Base-by-base conservation (phyloP, 2,329 filamentous ascomycete genomes). In the Verticillium tricorpus region DNA sequence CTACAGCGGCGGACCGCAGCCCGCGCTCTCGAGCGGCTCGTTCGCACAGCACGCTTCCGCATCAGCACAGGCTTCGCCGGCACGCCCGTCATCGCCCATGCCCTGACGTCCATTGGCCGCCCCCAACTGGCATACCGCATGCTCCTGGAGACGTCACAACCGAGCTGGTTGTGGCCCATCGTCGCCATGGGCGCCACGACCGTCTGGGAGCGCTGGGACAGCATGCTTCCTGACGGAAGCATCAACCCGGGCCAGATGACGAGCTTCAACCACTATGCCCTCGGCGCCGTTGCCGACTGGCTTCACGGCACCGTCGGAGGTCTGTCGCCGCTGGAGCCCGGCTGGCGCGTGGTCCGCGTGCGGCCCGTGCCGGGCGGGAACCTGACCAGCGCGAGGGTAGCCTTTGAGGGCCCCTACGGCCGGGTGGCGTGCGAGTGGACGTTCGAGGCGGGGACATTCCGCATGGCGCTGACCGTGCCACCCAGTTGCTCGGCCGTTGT, bases 61-160 rank as follows among this genome's bases (percentile, higher is more conserved):
- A 73, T 80, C 2, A 73, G 73, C 0, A 80, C 78, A 0, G 77
- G 78, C 3, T 80, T 80, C 59, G 78, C 78, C 0, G 78, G 79
- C 3, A 81, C 78, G 0, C 78, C 78, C 0, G 67, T 75, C 0
- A 68, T 79, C 0, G 69, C 72, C 0, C 69, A 73, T 6, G 69
- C 76, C 0, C 69, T 76, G 61, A 61, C 7, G 70, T 70, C 15
- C 70, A 66, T 6, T 61, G 71, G 0, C 67, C 69, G 0, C 7
- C 34, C 65, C 71, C 4, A 56, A 69, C 0, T 35, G 7, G 70
- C 70, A 7, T 78, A 79, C 56, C 67, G 70, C 11, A 77, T 78
- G 73, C 64, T 79, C 0, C 64, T 74, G 2, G 67, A 76, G n/a
- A 69, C 69, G 2, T 62, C 68, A 3, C 73, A 71, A 2, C 76